Evolutionary conservation across 805 yeast species (phyloP).

Genomic region (Cyberlindnera sargentensis): DNA sequence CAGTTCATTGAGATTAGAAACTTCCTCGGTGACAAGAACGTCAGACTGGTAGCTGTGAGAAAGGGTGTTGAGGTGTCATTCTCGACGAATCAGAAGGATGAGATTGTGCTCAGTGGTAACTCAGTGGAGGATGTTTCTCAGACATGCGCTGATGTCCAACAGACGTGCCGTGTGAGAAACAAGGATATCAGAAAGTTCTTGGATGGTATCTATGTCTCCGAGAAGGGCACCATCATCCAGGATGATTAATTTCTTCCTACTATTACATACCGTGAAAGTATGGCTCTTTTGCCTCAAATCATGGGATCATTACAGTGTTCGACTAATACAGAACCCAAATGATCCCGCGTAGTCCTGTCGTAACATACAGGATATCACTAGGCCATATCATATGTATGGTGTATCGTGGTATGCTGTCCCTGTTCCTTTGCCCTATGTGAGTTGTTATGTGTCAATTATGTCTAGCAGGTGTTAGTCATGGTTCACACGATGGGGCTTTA

Average conservation of each 20-base stretch:
- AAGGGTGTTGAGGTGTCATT: constrained; percentile 86
- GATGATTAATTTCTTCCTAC: constrained; percentile 31
- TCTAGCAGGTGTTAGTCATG: not conserved
- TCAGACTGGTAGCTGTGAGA: constrained; percentile 76
- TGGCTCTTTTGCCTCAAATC: not conserved
- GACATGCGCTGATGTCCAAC: constrained; percentile 97
- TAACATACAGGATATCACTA: not conserved
- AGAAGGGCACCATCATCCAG: constrained; percentile 81
- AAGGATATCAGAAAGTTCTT: constrained; percentile 99
- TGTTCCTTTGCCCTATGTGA: not conserved
- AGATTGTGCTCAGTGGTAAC: constrained; percentile 88
- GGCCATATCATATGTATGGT: too few relatives aligned
- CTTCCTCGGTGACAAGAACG: constrained; percentile 98
- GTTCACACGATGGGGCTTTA: not conserved
- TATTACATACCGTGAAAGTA: not conserved
- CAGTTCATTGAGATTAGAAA: constrained; percentile 92
- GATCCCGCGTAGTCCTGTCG: constrained; percentile 9
- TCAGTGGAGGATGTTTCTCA: constrained; percentile 96
- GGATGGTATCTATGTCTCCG: constrained; percentile 99
- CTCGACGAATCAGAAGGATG: constrained; percentile 87
- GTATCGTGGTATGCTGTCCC: not conserved
- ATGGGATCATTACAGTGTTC: constrained; percentile 16
- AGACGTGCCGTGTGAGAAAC: constrained; percentile 97
- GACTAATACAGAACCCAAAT: constrained; percentile 15
- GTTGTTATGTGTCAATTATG: not conserved